Evolutionary conservation across 441 rosid species (phyloP), one percentile per base, ranked within the genome.

Genomic region (Pelargonium fulgidum): DNA sequence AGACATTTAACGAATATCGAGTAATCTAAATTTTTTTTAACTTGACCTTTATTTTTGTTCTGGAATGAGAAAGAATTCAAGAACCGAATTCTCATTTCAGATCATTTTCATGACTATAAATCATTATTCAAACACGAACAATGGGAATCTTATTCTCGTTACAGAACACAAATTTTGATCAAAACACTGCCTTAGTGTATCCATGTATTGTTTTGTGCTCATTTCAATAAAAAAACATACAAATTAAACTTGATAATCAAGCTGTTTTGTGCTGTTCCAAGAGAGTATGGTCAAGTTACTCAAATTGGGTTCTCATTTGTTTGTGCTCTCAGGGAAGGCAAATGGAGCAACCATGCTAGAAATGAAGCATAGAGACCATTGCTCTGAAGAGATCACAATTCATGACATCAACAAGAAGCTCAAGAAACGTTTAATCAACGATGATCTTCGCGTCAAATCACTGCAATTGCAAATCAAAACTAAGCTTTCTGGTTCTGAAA

Each of bases 331-430:
- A 89, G 99, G 81, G 42, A 73, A 75, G 67, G 73, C 79, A 68
- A 78, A 82, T 45, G 93, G 87, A 54, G 88, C 87, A 66, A 81
- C 77, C 6, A 79, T 90, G 69, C n/a, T 93, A 71, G 96, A 91
- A 90, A 81, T 93, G 85, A 86, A 86, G 87, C 93, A 86, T 82
- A 75, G 45, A 19, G 86, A 80, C 58, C 74, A 75, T 39, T 87
- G 96, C 81, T 81, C 86, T 12, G 81, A 82, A 10, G 73, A 81
- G 68, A 70, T 63, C 13, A 36, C 14, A 29, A 22, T 2, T 29
- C 11, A 29, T 65, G 81, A 87, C 73, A 84, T 87, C 96, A 81
- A 80, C 77, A 75, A 87, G 77, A 75, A 83, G 84, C 79, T 79
- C 36, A 81, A 84, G 62, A 77, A 82, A 67, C 79, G 71, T 64